Conservation (phyloP, 2,329 filamentous ascomycete species). For the Keithomyces neogunnii region DNA sequence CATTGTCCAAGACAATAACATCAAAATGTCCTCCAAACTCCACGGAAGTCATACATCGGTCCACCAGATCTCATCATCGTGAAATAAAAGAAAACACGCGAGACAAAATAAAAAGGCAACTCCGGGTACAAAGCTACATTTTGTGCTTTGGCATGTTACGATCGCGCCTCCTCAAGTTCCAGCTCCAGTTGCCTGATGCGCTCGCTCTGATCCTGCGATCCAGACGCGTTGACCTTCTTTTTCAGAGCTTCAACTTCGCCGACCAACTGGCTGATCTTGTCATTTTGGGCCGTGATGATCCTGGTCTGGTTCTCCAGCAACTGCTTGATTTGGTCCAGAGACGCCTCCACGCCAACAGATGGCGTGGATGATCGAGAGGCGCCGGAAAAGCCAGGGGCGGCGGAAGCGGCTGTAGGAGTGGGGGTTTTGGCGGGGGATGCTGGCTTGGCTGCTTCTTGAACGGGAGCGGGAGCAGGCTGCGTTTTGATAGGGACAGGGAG, state of each 20-base stretch:
- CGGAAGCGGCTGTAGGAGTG: slow-evolving; percentile 19
- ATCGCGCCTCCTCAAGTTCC: slow-evolving; percentile 56
- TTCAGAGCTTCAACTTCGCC: slow-evolving; percentile 74
- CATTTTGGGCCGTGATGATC: slow-evolving; percentile 68
- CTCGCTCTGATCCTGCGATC: slow-evolving; percentile 55
- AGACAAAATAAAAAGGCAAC: not conserved
- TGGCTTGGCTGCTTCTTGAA: slow-evolving; percentile 16
- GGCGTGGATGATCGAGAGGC: slow-evolving; percentile 18
- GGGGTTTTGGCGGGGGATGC: slow-evolving; percentile 23
- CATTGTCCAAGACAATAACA: slow-evolving; percentile 1
- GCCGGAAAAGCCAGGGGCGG: slow-evolving; percentile 11
- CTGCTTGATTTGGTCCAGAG: slow-evolving; percentile 68
- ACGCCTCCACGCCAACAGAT: slow-evolving; percentile 44
- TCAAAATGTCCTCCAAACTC: not conserved
- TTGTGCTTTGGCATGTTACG: slow-evolving; percentile 25
- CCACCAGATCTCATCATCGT: not conserved
- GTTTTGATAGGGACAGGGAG: slow-evolving; percentile 24
- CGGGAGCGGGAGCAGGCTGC: slow-evolving; percentile 12
- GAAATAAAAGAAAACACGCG: not conserved
- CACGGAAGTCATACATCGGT: not conserved
- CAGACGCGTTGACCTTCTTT: slow-evolving; percentile 51
- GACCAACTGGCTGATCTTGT: slow-evolving; percentile 63
- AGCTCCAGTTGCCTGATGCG: slow-evolving; percentile 59
- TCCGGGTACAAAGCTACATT: not conserved
- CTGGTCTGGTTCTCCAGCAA: slow-evolving; percentile 69